Percentiles rank a stretch among this genome's conserved stretches.
Evolutionary conservation across 2,329 filamentous ascomycete species (phyloP).

Genomic region (Aspergillus felis): DNA sequence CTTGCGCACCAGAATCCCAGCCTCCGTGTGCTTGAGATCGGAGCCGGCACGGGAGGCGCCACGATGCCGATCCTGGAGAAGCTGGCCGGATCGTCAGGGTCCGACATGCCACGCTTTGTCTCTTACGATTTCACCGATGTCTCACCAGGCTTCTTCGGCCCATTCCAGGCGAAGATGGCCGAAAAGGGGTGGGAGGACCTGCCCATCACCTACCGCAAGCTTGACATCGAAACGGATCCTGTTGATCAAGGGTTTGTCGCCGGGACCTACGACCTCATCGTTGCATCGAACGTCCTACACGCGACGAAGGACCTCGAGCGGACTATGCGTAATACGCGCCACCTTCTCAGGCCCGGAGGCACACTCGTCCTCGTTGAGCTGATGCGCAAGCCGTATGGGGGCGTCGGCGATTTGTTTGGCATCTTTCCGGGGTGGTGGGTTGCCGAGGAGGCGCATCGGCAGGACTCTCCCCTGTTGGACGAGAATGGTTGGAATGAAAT

Average conservation of each 20-base stretch:
- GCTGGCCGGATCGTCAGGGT: not conserved
- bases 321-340: not conserved
- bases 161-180: not conserved
- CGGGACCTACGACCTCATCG: not conserved
- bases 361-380: no score
- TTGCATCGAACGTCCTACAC: not conserved
- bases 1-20: conserved; percentile 10
- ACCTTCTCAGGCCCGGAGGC: no score
- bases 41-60: conserved; percentile 2
- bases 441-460: no score
- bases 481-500: no score
- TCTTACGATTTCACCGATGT: not conserved
- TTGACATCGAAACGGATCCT: not conserved
- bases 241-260: not conserved
- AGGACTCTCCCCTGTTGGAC: no score
- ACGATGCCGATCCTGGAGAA: conserved; percentile 3
- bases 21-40: conserved; percentile 2
- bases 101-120: not conserved
- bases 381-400: no score
- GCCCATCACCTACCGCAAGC: not conserved
- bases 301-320: not conserved
- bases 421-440: no score
- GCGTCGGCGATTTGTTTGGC: no score
- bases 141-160: not conserved
- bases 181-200: not conserved